Conservation (phyloP, 306 rosid species). For the Parietaria judaica region DNA sequence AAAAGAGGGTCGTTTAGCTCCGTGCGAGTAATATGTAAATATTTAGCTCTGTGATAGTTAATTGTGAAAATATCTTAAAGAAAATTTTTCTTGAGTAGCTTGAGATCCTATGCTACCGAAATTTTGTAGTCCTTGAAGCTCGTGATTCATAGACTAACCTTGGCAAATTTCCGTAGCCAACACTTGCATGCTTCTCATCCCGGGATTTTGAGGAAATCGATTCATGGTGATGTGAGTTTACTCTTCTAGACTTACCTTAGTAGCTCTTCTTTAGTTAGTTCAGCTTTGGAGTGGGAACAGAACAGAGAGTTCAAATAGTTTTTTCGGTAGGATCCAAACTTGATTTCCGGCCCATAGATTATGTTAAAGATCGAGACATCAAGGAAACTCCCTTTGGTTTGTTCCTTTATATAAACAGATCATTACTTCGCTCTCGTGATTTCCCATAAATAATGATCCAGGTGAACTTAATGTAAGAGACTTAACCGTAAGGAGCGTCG, state of each 20-base stretch:
- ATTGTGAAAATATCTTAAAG: neutral
- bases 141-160: neutral
- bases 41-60: no score
- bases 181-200: conserved; percentile 8
- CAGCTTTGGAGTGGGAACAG: neutral
- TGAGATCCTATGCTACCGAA: conserved; percentile 2
- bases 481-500: no score
- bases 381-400: neutral
- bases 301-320: no score
- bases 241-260: neutral
- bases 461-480: no score
- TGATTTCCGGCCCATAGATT: neutral
- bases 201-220: neutral
- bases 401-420: neutral
- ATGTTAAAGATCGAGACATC: neutral
- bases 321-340: neutral
- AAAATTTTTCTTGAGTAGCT: neutral
- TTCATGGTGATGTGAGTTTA: conserved; percentile 8
- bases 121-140: neutral
- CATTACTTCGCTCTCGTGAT: neutral
- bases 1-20: no score
- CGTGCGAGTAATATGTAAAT: no score
- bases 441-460: neutral
- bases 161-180: neutral
- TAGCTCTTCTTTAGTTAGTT: neutral